Percentiles rank a stretch among this genome's conserved stretches.
phyloP scores from a whole-genome alignment of 768 basidiomycete species.

The Mycena venus region DNA sequence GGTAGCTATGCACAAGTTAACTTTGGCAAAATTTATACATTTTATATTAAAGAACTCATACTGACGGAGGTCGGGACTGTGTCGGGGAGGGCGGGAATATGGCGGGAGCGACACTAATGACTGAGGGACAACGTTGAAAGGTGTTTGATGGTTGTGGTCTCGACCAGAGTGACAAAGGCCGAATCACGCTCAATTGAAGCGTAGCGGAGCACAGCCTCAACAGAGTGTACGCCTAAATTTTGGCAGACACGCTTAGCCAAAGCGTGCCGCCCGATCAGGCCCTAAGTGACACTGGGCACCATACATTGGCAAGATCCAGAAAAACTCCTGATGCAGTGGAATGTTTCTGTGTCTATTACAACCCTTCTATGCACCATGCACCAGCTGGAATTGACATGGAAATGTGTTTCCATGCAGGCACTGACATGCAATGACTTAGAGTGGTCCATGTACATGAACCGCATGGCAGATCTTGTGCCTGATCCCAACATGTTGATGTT shows the following conservation, averaged over 20 bases:
- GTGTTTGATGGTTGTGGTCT: slow-evolving; percentile 2
- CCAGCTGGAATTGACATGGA: too few relatives aligned
- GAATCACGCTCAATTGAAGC: too few relatives aligned
- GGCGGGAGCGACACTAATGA: not conserved
- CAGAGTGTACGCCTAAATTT: not conserved
- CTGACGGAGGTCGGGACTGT: not conserved
- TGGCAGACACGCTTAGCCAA: not conserved
- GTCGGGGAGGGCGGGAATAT: not conserved
- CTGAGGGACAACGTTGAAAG: not conserved
- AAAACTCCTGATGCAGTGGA: too few relatives aligned
- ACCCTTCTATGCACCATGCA: too few relatives aligned
- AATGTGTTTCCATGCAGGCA: too few relatives aligned
- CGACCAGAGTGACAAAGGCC: too few relatives aligned
- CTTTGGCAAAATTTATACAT: not conserved
- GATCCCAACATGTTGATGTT: too few relatives aligned
- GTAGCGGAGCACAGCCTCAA: not conserved
- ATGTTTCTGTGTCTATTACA: too few relatives aligned
- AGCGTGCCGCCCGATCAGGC: not conserved
- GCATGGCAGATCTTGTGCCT: too few relatives aligned
- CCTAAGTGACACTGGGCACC: not conserved
- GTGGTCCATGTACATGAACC: too few relatives aligned
- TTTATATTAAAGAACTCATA: not conserved
- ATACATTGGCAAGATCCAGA: too few relatives aligned
- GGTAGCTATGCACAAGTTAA: not conserved
- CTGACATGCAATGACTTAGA: too few relatives aligned